These are phyloP conservation scores for Suhomyces sp. DNA, from an alignment of 805 yeast species.

Conservation along the genomic window DNA sequence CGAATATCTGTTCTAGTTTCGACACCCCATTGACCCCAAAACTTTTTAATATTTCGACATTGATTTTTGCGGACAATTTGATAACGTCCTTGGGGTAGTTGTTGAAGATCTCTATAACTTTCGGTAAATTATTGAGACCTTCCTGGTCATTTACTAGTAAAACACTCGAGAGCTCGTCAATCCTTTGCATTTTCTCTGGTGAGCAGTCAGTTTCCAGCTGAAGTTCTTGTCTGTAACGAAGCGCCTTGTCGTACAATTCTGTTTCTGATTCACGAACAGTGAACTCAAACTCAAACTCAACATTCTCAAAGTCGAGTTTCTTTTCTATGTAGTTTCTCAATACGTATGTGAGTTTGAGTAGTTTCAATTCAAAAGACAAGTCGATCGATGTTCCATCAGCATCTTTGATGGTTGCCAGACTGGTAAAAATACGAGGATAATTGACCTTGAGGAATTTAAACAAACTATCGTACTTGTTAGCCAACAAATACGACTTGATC, in stretches of 20 bases:
- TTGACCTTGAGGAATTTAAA: conserved; percentile 33
- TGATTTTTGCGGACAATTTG: conserved; percentile 20
- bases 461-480: conserved; percentile 46
- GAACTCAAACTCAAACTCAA: conserved; percentile 16
- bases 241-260: conserved; percentile 18
- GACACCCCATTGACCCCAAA: conserved; percentile 26
- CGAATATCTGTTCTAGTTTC: conserved; percentile 30
- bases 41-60: conserved; percentile 21
- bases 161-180: conserved; percentile 22
- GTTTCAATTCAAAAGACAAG: conserved; percentile 25
- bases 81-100: conserved; percentile 18
- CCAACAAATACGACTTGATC: conserved; percentile 38
- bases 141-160: conserved; percentile 19
- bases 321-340: conserved; percentile 21
- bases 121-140: conserved; percentile 22
- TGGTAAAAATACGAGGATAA: conserved; percentile 17
- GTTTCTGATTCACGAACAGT: conserved; percentile 5
- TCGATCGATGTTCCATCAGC: conserved; percentile 1
- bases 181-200: conserved; percentile 4
- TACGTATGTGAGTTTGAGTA: conserved; percentile 21
- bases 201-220: conserved; percentile 12
- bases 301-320: conserved; percentile 12
- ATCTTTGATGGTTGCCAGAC: background rate
- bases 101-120: conserved; percentile 17
- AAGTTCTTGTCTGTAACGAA: conserved; percentile 16